A percentile compares a stretch with the other conserved stretches of the same genome.
Conservation (phyloP, 2,329 filamentous ascomycete genomes). For the Pyrenophora teres region DNA sequence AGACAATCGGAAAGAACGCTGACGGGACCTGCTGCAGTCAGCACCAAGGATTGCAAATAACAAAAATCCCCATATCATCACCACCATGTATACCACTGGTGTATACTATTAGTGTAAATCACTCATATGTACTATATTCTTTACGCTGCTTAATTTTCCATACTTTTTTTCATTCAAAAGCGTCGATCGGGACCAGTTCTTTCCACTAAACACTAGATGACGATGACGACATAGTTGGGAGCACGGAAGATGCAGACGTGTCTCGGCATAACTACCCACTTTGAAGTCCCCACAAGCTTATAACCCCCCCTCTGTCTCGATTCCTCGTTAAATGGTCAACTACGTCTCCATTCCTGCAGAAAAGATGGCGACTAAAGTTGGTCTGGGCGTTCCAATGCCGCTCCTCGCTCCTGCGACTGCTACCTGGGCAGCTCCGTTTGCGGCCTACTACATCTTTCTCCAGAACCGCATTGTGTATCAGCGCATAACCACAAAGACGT, state of each 20-base stretch:
- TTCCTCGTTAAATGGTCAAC: slow-evolving; percentile 17
- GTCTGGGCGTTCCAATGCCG: slow-evolving; percentile 40
- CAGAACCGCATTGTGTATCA: slow-evolving; percentile 47
- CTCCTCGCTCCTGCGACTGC: slow-evolving; percentile 46
- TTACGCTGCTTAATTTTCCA: no score
- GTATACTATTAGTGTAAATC: background rate
- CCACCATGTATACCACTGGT: no score
- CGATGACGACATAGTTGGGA: slow-evolving; percentile 21
- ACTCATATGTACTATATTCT: background rate
- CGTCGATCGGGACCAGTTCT: slow-evolving; percentile 1
- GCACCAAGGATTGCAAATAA: background rate
- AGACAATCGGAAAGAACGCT: background rate
- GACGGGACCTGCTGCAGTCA: background rate
- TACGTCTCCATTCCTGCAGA: slow-evolving; percentile 18
- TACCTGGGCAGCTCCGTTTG: slow-evolving; percentile 50
- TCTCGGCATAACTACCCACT: slow-evolving; percentile 9
- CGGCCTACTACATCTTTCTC: slow-evolving; percentile 50
- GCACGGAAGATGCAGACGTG: background rate
- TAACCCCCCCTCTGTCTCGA: slow-evolving; percentile 1
- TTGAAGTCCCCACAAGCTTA: slow-evolving; percentile 5
- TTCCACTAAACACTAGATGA: slow-evolving; percentile 17
- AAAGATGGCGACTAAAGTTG: slow-evolving; percentile 37
- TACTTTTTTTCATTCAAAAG: background rate
- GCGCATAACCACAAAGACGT: slow-evolving; percentile 42
- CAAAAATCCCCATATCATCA: background rate